A percentile compares a stretch with the other conserved stretches of the same genome.
These are phyloP conservation scores for Russula vinacea DNA, from an alignment of 768 basidiomycete species.

Conservation along the genomic window DNA sequence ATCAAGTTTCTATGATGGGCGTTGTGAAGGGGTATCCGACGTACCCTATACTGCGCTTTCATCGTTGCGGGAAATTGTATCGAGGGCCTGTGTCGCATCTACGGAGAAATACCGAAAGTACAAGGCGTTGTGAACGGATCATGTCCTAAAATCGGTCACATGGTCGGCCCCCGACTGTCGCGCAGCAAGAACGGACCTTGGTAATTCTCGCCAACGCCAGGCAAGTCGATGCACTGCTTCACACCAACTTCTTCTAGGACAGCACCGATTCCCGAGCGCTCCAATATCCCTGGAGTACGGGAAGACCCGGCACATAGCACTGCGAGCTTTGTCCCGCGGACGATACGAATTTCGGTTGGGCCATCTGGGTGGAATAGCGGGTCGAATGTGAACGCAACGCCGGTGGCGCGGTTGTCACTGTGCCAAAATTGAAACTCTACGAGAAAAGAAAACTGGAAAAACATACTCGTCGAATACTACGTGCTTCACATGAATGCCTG, in stretches of 20 bases:
- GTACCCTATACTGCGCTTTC: conserved; percentile 29
- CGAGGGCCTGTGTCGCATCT: conserved; percentile 30
- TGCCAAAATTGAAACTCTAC: neutral
- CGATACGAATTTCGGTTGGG: conserved; percentile 21
- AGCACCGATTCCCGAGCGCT: conserved; percentile 49
- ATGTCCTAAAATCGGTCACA: conserved; percentile 6
- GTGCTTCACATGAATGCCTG: conserved; percentile 39
- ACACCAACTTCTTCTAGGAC: conserved; percentile 37
- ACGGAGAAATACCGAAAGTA: conserved; percentile 22
- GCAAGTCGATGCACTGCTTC: conserved; percentile 37
- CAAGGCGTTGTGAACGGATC: conserved; percentile 15
- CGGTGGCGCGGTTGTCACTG: conserved; percentile 40
- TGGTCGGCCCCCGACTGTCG: neutral
- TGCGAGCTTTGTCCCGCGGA: conserved; percentile 38
- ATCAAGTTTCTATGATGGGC: too few relatives aligned
- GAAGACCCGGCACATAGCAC: conserved; percentile 43
- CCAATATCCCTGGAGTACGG: conserved; percentile 50
- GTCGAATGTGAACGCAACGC: conserved; percentile 40
- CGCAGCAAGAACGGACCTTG: conserved; percentile 33
- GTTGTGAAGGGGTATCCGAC: neutral
- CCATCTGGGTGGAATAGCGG: conserved; percentile 31
- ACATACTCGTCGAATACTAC: conserved; percentile 39
- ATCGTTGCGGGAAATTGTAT: conserved; percentile 27
- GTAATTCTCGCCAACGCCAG: conserved; percentile 46
- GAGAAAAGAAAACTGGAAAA: neutral